Conservation (phyloP, 805 yeast species). For the Babjeviella inositovora region DNA sequence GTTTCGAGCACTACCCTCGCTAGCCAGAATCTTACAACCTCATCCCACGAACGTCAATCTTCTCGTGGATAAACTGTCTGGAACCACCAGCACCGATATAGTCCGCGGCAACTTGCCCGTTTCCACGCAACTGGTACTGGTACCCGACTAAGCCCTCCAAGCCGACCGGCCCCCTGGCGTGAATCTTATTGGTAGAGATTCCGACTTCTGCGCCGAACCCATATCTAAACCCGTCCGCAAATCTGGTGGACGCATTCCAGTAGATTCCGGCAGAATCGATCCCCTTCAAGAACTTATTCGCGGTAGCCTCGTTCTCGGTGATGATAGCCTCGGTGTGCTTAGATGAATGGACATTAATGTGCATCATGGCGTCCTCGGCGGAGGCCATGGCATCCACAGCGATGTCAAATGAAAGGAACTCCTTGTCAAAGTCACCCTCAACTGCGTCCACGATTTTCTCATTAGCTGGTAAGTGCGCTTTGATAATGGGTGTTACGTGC, state of each 20-base stretch:
- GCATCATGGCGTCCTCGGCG: constrained; percentile 62
- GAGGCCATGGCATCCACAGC: constrained; percentile 51
- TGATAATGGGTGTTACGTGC: constrained; percentile 46
- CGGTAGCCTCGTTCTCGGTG: constrained; percentile 56
- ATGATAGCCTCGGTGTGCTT: constrained; percentile 91
- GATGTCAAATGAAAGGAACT: constrained; percentile 70
- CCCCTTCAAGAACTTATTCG: constrained; percentile 67
- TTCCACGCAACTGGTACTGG: constrained; percentile 84
- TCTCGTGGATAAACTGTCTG: constrained; percentile 61
- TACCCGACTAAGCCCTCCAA: constrained; percentile 92
- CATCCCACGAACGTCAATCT: constrained; percentile 22
- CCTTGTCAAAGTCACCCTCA: constrained; percentile 64
- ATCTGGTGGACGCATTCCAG: constrained; percentile 95
- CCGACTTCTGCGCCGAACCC: constrained; percentile 99
- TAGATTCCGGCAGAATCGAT: constrained; percentile 93
- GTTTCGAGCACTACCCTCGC: too few relatives aligned
- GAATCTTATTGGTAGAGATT: constrained; percentile 90
- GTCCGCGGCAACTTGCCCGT: constrained; percentile 86
- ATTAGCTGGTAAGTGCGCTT: constrained; percentile 8
- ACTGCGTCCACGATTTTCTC: constrained; percentile 27
- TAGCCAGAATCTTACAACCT: constrained; percentile 9
- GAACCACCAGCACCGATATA: constrained; percentile 89
- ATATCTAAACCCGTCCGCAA: constrained; percentile 96
- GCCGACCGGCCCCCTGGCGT: constrained; percentile 98
- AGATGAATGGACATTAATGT: constrained; percentile 84